Conservation (phyloP, 768 basidiomycete genomes). For the Podaxis carcinomalis region DNA sequence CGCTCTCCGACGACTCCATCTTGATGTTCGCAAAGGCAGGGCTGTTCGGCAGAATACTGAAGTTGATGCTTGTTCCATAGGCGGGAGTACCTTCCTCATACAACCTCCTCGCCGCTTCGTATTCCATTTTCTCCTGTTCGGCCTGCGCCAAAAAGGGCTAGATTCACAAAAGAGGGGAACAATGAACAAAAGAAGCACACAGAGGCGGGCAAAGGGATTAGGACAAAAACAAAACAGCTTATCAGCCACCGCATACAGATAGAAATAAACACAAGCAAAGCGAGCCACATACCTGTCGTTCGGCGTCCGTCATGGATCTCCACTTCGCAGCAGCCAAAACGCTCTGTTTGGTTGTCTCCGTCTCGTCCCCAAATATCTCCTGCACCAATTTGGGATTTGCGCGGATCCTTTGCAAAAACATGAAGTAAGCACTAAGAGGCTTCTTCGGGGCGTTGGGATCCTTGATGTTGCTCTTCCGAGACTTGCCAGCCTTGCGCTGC, state of each 20-base stretch:
- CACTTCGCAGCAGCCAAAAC: conserved; percentile 90
- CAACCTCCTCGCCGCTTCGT: conserved; percentile 77
- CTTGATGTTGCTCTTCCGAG: conserved; percentile 90
- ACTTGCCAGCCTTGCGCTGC: conserved; percentile 91
- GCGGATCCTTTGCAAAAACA: conserved; percentile 90
- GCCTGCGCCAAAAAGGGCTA: conserved; percentile 93
- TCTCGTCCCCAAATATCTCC: conserved; percentile 85
- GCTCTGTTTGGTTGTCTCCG: conserved; percentile 93
- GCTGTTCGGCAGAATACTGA: conserved; percentile 73
- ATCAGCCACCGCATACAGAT: conserved; percentile 1
- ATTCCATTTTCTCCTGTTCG: conserved; percentile 93
- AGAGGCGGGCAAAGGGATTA: not conserved
- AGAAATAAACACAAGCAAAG: conserved; percentile 13
- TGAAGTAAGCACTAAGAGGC: conserved; percentile 90
- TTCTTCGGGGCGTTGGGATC: conserved; percentile 97
- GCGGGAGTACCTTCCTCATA: conserved; percentile 82
- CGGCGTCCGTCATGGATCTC: conserved; percentile 90
- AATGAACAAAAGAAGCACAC: conserved; percentile 12
- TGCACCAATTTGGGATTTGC: conserved; percentile 69
- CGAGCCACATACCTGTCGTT: conserved; percentile 68
- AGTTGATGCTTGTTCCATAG: conserved; percentile 73
- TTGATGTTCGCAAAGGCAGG: conserved; percentile 60
- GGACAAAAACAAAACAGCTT: not conserved
- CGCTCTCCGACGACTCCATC: conserved; percentile 57
- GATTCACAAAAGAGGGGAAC: conserved; percentile 11